Evolutionary conservation across 2,329 filamentous ascomycete species (phyloP), one percentile per base, ranked within the genome.

Genomic region (Pestalotiopsis sp.): DNA sequence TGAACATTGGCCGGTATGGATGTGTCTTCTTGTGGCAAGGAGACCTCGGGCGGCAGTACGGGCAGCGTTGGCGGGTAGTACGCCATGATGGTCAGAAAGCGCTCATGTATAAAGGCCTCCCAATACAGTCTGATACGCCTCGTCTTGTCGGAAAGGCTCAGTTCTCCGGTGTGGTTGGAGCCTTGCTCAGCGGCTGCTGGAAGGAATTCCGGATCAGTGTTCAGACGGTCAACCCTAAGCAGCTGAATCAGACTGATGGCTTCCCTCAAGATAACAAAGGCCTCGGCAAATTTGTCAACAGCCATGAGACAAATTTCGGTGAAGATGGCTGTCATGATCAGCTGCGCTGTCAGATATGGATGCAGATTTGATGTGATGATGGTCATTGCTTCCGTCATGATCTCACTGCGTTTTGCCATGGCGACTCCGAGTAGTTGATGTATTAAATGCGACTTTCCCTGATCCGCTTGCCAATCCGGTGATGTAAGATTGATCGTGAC

Each of bases 301-400:
- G 61, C 61, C 61, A 64, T 64, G 38, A 64, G 25, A 39, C 61
- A 64, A 13, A 64, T 64, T 25, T 64, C 61, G 3, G 25, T 49
- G 20, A 64, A 64, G 20, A 64, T 64, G 23, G 61, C 61, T 17
- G 61, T 64, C 39, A 64, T 64, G 38, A 64, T 64, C 7, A 64
- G 20, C 12, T 31, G 61, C 20, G 61, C 38, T 6, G 61, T 20
- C 20, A 64, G 20, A 31, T 64, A 20, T n/a, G 61, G 61, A 31
- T 64, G 61, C 3, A 64, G 13, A 20, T 39, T 49, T n/a, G 38
- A 27, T 49, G 20, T 17, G 3, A 25, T 14, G 27, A 49, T 6
- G 39, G 14, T 64, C 61, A 64, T 64, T 11, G 38, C n/a, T 31
- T 31, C 38, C 25, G 38, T 64, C 61, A 64, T 52, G 2, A 64